Base-by-base conservation (phyloP, 768 basidiomycete species). In the Kwoniella dejecticola region DNA sequence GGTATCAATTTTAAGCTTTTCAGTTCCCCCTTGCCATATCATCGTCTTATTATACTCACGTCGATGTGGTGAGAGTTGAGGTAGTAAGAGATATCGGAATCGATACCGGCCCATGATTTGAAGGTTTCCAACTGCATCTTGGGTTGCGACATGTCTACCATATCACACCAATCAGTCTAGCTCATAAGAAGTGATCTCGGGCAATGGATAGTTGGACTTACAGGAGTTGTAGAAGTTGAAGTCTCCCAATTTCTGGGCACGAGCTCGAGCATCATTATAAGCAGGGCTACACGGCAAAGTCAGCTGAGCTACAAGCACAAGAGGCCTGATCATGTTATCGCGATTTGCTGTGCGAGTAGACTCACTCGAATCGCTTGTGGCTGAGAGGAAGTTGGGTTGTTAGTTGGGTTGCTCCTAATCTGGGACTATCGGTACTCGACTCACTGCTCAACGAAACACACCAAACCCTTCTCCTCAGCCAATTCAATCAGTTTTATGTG, bases 111-210 rank as follows among this genome's bases (percentile, higher is more conserved):
- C 93, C 93, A 96, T 6, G 89, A 89, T 58, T 87, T 86, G 85
- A 95, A 96, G 0, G 93, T 95, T 79, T 92, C 90, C 26, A 96
- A 84, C 79, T 96, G 93, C 71, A 85, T 87, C 81, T 96, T 96
- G 42, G 93, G 93, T 78, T 95, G 93, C 73, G 89, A 91, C 93
- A 96, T 96, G 91, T 93, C 67, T 68, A 27, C 27, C 8, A 8
- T 8, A 38, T 38, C 36, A 17, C 0, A 47, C 6, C 12, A 1
- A 29, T 23, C n/a, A n/a, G 36, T 63, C 29, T 60, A 60, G 50
- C 42, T 48, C 10, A 6, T n/a, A 19, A 23, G 26, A 19, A 33
- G 15, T 31, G 11, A 55, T 19, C 10, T n/a, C n/a, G n/a, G n/a
- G n/a, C n/a, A n/a, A n/a, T n/a, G n/a, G n/a, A n/a, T 11, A 21